Evolutionary conservation across 106 monocot species (phyloP), one percentile per base, ranked within the genome.

Genomic region (Acorus gramineus): DNA sequence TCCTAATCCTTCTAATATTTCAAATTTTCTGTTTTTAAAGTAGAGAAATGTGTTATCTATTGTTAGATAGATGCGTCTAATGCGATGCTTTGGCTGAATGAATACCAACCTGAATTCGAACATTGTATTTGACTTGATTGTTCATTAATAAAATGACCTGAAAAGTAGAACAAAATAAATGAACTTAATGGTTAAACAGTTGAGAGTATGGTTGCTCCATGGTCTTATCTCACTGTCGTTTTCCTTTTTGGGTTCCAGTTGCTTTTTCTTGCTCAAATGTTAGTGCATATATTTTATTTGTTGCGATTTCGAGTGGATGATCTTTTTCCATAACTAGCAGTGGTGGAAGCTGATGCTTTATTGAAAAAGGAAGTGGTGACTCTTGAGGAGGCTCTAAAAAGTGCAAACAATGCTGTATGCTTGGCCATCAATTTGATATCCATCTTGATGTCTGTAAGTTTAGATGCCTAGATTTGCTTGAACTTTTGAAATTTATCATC

Each of bases 371-470:
- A 95, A 81, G 71, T 66, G 13, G 80, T 78, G 76, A 90, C 95
- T 44, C 78, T 96, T 58, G 84, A 77, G 12, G 95, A 90, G 69
- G 95, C 95, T 67, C 74, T 96, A 71, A 85, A 85, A 71, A 87
- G 80, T 75, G 78, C 71, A 63, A 90, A 96, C 68, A 87, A 91
- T 82, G 82, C 87, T 79, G 87, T 80, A 28, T 75, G 87, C 42
- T 61, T 82, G 75, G 76, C 87, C 77, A 68, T 96, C 43, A 78
- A 75, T 55, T 72, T 81, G 52, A 78, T 96, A 52, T 85, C 76
- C 57, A 46, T 70, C 63, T 63, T 90, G 66, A 73, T 67, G 9
- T 82, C 82, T 71, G 95, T 96, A 81, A 82, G 90, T 71, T 50
- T 49, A 56, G 12, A 69, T 67, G 44, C 49, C 47, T 55, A 11